A percentile compares a stretch with the other conserved stretches of the same genome.
Conservation (phyloP, 352 stramenopile genomes). For the Elongisporangium prolatum region DNA sequence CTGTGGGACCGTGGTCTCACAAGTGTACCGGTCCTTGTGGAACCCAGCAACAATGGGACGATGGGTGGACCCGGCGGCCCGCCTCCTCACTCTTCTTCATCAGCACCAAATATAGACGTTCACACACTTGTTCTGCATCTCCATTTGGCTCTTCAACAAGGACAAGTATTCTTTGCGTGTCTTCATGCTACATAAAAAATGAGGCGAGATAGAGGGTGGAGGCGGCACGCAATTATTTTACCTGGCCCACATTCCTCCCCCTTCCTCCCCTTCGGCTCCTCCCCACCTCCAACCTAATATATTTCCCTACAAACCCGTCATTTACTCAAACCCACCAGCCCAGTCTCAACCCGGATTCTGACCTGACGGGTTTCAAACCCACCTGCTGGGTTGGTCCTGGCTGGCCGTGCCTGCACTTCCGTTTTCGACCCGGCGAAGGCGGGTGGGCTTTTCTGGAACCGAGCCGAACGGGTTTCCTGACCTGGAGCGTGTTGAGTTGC, state of each 20-base stretch:
- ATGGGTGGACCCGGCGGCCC: background rate
- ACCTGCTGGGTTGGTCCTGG: background rate
- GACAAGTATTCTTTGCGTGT: background rate
- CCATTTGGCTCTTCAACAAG: no score
- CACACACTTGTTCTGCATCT: no score
- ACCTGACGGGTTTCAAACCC: background rate
- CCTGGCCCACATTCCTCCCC: background rate
- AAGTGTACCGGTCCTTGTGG: background rate
- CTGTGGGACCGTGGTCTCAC: slow-evolving; percentile 1
- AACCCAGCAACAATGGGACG: slow-evolving; percentile 2
- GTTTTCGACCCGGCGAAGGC: background rate
- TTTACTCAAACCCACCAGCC: slow-evolving; percentile 1
- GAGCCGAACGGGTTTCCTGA: background rate
- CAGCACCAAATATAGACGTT: background rate
- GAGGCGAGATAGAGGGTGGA: background rate
- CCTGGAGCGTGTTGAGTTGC: background rate
- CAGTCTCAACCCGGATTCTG: background rate
- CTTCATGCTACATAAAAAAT: background rate
- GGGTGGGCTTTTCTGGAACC: background rate
- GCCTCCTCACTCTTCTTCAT: background rate
- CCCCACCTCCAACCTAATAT: background rate
- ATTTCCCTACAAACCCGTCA: background rate
- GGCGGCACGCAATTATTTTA: background rate
- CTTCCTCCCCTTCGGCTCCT: background rate
- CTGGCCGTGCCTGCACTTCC: background rate